phyloP scores from a whole-genome alignment of 2,329 filamentous ascomycete species.

The Ascochyta lentis region DNA sequence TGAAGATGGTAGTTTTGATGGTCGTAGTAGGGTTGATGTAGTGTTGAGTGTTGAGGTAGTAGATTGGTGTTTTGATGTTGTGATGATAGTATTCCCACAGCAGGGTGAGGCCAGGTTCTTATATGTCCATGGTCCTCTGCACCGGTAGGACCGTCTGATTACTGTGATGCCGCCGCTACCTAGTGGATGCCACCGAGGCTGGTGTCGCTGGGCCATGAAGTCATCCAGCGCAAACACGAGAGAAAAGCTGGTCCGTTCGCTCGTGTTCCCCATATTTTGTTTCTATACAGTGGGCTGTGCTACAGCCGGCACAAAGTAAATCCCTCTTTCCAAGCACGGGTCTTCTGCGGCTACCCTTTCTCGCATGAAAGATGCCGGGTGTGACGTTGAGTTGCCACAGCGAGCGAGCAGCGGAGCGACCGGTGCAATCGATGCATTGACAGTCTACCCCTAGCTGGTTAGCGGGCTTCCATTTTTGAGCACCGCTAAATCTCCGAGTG shows the following conservation, averaged over 20 bases:
- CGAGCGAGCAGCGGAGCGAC: background rate
- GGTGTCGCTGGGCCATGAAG: slow-evolving; percentile 25
- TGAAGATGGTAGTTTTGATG: slow-evolving; percentile 11
- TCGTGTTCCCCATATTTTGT: slow-evolving; percentile 20
- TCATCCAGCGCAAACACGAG: slow-evolving; percentile 26
- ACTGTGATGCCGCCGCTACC: slow-evolving; percentile 5
- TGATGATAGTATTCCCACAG: slow-evolving; percentile 1
- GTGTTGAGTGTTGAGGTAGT: slow-evolving; percentile 2
- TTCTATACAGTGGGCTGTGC: slow-evolving; percentile 8
- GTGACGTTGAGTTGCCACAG: slow-evolving; percentile 16
- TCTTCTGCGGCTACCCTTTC: background rate
- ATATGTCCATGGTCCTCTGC: slow-evolving; percentile 18
- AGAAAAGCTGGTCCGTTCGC: slow-evolving; percentile 6
- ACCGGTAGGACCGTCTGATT: slow-evolving; percentile 1
- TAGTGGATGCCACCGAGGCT: slow-evolving; percentile 15
- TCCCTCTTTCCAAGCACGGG: slow-evolving; percentile 1
- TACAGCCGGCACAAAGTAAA: slow-evolving; percentile 6
- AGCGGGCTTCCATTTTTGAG: background rate
- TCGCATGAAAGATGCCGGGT: background rate
- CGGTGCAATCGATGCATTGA: background rate
- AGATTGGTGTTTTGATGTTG: slow-evolving; percentile 14
- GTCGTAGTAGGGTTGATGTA: slow-evolving; percentile 4
- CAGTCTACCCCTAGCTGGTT: background rate
- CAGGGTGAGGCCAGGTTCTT: slow-evolving; percentile 7
- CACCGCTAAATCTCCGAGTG: slow-evolving; percentile 1